Evolutionary conservation across 805 yeast species (phyloP), one percentile per base, ranked within the genome.

Genomic region (Candida xyloterini): DNA sequence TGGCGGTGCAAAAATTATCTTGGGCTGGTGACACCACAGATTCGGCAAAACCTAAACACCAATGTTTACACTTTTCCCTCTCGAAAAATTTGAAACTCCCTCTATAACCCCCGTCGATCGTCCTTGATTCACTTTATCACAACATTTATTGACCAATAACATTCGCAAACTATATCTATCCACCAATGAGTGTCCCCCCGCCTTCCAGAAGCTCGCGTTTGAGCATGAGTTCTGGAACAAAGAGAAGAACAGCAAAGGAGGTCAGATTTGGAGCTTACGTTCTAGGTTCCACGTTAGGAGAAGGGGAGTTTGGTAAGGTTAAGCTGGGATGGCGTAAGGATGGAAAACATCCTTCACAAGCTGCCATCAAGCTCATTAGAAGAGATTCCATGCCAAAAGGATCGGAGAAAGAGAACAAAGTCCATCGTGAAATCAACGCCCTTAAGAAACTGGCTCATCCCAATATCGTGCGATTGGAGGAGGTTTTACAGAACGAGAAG

Each of bases 271-370:
- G 99, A 18, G 80, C 86, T 10, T 93, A 90, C 56, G 77, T 86
- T 15, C 72, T 93, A 7, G 99, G 98, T 2, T 81, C 95, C 10
- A 91, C 99, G 0, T 67, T 93, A 10, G 99, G 99, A 24, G 96
- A 93, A 65, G 99, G 99, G 34, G 99, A 93, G 59, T 93, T 93
- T 63, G 99, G 99, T 43, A 91, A 93, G 63, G 99, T 93, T 43
- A 93, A 91, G 60, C 70, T 93, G 15, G 98, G 97, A 10, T 91
- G 97, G 97, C 73, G 95, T 44, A 86, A 85, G 59, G 90, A 81
- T 53, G 89, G 88, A 14, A 67, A 78, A 56, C 77, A 79, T 43
- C 83, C 88, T 3, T 75, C 83, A 27, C 95, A 89, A 65, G 95
- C 88, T 9, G 99, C 99, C 33, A 89, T 93, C 54, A 93, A 93